A percentile compares a stretch with the other conserved stretches of the same genome.
Evolutionary conservation across 352 stramenopile genomes (phyloP).

Genomic region (Phytophthora lateralis): DNA sequence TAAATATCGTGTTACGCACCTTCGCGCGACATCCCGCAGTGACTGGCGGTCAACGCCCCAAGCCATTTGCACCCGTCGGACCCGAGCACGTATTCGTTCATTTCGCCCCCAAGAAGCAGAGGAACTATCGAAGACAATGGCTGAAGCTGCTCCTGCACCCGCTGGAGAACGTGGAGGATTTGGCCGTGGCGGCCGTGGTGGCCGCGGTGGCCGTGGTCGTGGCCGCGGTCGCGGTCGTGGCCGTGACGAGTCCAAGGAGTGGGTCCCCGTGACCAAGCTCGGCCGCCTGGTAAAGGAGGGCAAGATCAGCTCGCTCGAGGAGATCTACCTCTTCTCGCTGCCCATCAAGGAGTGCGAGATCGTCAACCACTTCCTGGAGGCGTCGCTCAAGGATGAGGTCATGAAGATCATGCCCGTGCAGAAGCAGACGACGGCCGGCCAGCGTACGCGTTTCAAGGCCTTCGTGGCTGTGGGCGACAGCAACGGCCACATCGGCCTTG

Average conservation of each 20-base stretch:
- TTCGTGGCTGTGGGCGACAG: conserved; percentile 99
- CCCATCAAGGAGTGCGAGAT: conserved; percentile 99
- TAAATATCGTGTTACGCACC: conserved; percentile 5
- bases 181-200: conserved; percentile 88
- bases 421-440: conserved; percentile 99
- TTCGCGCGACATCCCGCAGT: conserved; percentile 42
- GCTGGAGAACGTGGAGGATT: conserved; percentile 94
- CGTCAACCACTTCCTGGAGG: conserved; percentile 99
- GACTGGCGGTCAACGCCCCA: conserved; percentile 40
- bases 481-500: conserved; percentile 99
- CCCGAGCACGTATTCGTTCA: conserved; percentile 70
- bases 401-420: conserved; percentile 99
- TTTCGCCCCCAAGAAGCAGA: conserved; percentile 79
- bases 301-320: conserved; percentile 99
- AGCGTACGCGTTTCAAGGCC: conserved; percentile 99
- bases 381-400: conserved; percentile 99
- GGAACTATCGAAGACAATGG: conserved; percentile 55
- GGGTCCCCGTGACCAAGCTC: conserved; percentile 99
- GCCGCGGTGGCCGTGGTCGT: conserved; percentile 82
- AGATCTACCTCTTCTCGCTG: conserved; percentile 99
- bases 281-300: conserved; percentile 99
- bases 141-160: conserved; percentile 64
- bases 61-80: background rate
- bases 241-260: conserved; percentile 95
- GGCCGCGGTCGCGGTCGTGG: conserved; percentile 85